Percentiles rank a stretch among this genome's conserved stretches.
Conservation (phyloP, 2,329 filamentous ascomycete species). For the Diaporthe eres region DNA sequence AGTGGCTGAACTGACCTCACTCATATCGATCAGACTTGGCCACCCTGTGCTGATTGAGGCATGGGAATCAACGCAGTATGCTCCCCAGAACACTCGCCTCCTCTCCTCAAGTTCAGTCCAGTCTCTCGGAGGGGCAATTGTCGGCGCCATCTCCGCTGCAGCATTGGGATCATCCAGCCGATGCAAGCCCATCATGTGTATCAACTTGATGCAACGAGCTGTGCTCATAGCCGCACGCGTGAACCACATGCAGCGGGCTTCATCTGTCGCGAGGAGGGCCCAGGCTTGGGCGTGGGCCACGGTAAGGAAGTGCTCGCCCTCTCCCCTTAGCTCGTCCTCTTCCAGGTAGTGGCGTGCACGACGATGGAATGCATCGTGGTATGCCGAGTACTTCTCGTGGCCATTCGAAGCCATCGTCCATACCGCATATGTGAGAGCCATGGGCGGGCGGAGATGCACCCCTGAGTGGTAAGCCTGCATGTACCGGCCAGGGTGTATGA, state of each 20-base stretch:
- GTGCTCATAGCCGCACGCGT: conserved; percentile 88
- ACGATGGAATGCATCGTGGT: conserved; percentile 85
- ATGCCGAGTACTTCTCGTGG: conserved; percentile 78
- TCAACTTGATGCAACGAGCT: conserved; percentile 78
- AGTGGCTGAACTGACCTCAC: conserved; percentile 64
- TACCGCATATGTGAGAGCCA: conserved; percentile 87
- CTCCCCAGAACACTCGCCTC: conserved; percentile 87
- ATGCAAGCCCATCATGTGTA: conserved; percentile 89
- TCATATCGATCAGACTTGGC: conserved; percentile 84
- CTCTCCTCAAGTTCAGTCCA: conserved; percentile 86
- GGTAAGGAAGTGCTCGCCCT: conserved; percentile 85
- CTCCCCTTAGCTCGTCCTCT: conserved; percentile 86
- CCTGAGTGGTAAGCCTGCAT: conserved; percentile 79
- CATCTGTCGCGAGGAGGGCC: conserved; percentile 80
- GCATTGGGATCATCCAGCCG: conserved; percentile 76
- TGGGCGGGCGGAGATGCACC: conserved; percentile 82
- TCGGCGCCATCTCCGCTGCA: conserved; percentile 75
- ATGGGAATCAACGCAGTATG: conserved; percentile 87
- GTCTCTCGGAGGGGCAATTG: conserved; percentile 78
- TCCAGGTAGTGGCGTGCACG: conserved; percentile 87
- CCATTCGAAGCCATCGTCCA: conserved; percentile 85
- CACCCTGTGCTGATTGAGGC: conserved; percentile 91
- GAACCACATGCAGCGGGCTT: conserved; percentile 89
- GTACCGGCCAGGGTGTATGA: conserved; percentile 85
- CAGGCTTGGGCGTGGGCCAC: conserved; percentile 87